A percentile compares a stretch with the other conserved stretches of the same genome.
Evolutionary conservation across 2,329 filamentous ascomycete genomes (phyloP).

Genomic region (Zalaria obscura): DNA sequence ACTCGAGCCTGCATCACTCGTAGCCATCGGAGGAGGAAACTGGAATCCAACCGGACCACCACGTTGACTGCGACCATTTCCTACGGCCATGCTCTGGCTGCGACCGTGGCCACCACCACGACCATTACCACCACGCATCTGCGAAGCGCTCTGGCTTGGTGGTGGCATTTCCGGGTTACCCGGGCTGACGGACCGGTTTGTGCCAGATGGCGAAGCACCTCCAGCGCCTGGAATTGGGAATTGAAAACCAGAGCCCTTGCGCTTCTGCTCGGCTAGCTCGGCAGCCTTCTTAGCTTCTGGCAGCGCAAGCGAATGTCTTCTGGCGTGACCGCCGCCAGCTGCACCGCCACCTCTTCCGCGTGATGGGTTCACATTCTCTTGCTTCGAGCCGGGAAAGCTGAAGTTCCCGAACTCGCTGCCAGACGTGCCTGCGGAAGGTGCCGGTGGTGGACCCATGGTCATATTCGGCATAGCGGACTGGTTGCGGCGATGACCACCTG

Average conservation of each 20-base stretch:
- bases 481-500: slow-evolving; percentile 85
- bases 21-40: slow-evolving; percentile 43
- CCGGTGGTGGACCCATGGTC: slow-evolving; percentile 70
- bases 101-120: slow-evolving; percentile 41
- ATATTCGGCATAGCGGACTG: slow-evolving; percentile 92
- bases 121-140: slow-evolving; percentile 13
- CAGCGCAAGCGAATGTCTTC: slow-evolving; percentile 85
- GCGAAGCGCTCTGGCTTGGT: slow-evolving; percentile 6
- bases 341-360: slow-evolving; percentile 54
- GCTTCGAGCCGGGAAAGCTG: slow-evolving; percentile 26
- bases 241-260: slow-evolving; percentile 85
- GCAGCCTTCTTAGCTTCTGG: slow-evolving; percentile 96
- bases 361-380: slow-evolving; percentile 46
- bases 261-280: slow-evolving; percentile 90
- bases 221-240: slow-evolving; percentile 68
- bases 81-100: slow-evolving; percentile 80
- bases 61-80: slow-evolving; percentile 51
- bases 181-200: slow-evolving; percentile 43
- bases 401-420: slow-evolving; percentile 69
- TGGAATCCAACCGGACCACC: slow-evolving; percentile 57
- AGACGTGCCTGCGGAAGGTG: slow-evolving; percentile 76
- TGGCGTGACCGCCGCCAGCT: slow-evolving; percentile 65
- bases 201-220: slow-evolving; percentile 30
- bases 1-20: slow-evolving; percentile 35
- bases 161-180: slow-evolving; percentile 23